Base-by-base conservation (phyloP, 192 early-diverging fungal species). In the Backusella liffmaniae region DNA sequence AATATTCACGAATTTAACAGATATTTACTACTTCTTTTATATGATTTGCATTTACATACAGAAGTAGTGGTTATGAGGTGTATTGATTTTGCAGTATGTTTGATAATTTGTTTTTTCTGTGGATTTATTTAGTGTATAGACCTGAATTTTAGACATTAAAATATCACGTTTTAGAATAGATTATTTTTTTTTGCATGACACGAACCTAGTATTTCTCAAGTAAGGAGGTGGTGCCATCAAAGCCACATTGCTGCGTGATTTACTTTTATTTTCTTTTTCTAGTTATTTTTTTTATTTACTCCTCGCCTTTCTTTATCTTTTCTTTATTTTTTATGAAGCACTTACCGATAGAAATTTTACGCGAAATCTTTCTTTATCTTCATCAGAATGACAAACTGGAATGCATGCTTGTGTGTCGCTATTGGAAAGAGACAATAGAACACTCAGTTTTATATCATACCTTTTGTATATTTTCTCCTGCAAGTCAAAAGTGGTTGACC, bases 331-430 rank as follows among this genome's bases (percentile, higher is more conserved):
- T 49, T n/a, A 49, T 49, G 46, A 1, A 49, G 1, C 6, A 13
- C 9, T 62, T 62, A 13, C 23, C 56, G 12, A 8, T 29, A 12
- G 56, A 62, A 29, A 3, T 62, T 29, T 62, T 62, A 23, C 21
- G 10, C 12, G 26, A 62, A 10, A 62, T 62, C 56, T 62, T 62
- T 4, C 56, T 62, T 26, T 29, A 1, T 3, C 21, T 62, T 62
- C 56, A 62, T 62, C 56, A 62, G 26, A 29, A 62, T 62, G 56
- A 62, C 56, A 23, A 62, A 62, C 21, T 62, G 26, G 56, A 62
- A 62, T 62, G 56, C 56, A 62, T 62, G 56, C 56, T 62, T 13
- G 56, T 62, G 9, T 62, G 56, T 7, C 56, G 12, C 2, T 9
- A 10, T 12, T 62, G 56, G 56, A 62, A 62, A 23, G 9, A 62